Percentiles rank a stretch among this genome's conserved stretches.
Evolutionary conservation across 495 filamentous ascomycete species (phyloP).

Genomic region (Paragyromitra xinjiangensis): DNA sequence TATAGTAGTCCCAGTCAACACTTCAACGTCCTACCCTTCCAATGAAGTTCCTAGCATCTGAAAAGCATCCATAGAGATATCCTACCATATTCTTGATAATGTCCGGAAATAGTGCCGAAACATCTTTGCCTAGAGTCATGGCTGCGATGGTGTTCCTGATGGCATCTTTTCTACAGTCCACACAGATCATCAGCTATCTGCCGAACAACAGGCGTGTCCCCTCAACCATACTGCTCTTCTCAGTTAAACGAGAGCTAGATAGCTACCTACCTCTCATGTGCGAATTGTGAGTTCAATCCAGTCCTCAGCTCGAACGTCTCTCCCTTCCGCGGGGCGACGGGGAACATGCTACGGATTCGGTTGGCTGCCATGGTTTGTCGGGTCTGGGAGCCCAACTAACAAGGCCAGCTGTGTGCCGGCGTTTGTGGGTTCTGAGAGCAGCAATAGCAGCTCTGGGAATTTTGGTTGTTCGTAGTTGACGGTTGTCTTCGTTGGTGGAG

Average conservation of each 20-base stretch:
- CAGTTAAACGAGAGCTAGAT: neutral
- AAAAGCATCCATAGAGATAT: neutral
- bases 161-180: constrained; percentile 79
- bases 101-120: constrained; percentile 96
- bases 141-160: constrained; percentile 99
- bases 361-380: constrained; percentile 82
- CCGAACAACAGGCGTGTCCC: neutral
- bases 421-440: constrained; percentile 48
- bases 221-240: neutral
- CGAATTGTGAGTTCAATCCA: constrained; percentile 98
- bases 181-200: constrained; percentile 55
- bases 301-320: constrained; percentile 98
- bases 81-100: constrained; percentile 91
- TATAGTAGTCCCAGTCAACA: constrained; percentile 30
- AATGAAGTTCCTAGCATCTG: neutral
- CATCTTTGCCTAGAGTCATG: constrained; percentile 99
- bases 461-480: constrained; percentile 40
- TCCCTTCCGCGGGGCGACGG: constrained; percentile 85
- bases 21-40: neutral
- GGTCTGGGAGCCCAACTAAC: constrained; percentile 34
- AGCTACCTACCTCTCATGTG: constrained; percentile 79
- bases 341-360: constrained; percentile 92
- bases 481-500: constrained; percentile 31
- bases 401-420: constrained; percentile 9
- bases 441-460: constrained; percentile 49